Evolutionary conservation across 371 early-diverging fungal species (phyloP), one percentile per base, ranked within the genome.

Genomic region (Actinomucor elegans): DNA sequence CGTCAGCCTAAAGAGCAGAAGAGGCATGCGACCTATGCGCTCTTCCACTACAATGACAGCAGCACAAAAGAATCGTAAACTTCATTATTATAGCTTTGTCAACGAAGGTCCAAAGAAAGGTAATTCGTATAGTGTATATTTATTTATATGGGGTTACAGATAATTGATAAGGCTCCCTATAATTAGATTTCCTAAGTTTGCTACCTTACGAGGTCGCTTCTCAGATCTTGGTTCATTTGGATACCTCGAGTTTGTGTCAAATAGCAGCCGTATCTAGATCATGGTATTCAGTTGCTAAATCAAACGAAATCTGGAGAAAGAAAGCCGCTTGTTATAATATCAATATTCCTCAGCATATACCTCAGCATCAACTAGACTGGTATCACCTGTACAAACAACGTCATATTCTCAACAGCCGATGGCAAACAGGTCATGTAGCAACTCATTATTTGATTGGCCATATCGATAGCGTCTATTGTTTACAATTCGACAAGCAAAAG

Each of bases 381-480:
- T 57, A 64, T 29, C 55, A 69, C 32, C 23, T 67, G 23, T 69
- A 63, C 41, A 68, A 69, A 35, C 75, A 75, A 44, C 66, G 60
- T 17, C 49, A 67, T 52, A 59, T 64, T 23, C 45, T 77, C 7
- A 61, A 75, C n/a, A 44, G 41, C 10, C 59, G 75, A 8, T 78
- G 79, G 79, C 40, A 47, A 5, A 32, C 34, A 0, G 79, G 79
- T 14, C 49, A 52, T 23, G 75, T 66, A 1, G 42, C 43, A 2
- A 67, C 73, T 1, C 76, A 67, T 21, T 79, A 70, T 35, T 60
- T 91, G 6, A 52, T 67, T 3, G 96, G 99, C 1, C 99, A 99
- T 66, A 55, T 59, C 3, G 99, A 98, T 57, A 88, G 93, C 48
- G 94, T 99, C 5, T 94, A 99, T 61, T 97, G 97, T 55, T 77